phyloP scores from a whole-genome alignment of 257 asterid species.

The Cinchona pubescens region DNA sequence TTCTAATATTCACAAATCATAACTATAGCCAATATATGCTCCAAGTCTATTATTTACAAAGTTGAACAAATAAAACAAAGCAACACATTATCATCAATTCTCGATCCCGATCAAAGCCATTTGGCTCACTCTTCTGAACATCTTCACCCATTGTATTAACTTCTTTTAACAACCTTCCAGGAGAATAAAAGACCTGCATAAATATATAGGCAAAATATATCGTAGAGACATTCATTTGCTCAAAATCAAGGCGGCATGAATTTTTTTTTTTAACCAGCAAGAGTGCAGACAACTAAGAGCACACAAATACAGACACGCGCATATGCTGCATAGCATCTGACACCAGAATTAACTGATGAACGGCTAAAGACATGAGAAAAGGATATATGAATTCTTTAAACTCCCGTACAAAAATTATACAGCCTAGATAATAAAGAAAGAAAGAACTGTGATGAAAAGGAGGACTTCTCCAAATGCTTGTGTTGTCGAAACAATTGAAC shows the following conservation, averaged over 20 bases:
- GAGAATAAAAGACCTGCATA: constrained; percentile 44
- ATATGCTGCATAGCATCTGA: background rate
- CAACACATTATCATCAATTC: constrained; percentile 26
- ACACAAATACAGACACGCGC: background rate
- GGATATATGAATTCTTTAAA: background rate
- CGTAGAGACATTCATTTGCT: no score
- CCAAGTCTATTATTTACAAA: constrained; percentile 36
- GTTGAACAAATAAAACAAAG: constrained; percentile 15
- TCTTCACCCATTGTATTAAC: constrained; percentile 25
- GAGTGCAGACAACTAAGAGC: background rate
- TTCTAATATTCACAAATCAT: constrained; percentile 32
- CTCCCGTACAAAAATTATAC: background rate
- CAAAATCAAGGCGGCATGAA: background rate
- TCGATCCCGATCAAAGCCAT: constrained; percentile 22
- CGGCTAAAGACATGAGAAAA: background rate
- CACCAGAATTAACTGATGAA: background rate
- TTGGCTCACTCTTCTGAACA: constrained; percentile 12
- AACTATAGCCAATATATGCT: constrained; percentile 21
- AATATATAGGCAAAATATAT: no score
- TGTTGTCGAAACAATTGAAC: background rate
- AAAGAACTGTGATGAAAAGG: background rate
- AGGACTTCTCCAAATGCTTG: background rate
- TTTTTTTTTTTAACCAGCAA: background rate
- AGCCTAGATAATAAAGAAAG: background rate
- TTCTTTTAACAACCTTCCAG: constrained; percentile 19